Conservation (phyloP, 1,284 basidiomycete genomes). For the Ganoderma sinense region DNA sequence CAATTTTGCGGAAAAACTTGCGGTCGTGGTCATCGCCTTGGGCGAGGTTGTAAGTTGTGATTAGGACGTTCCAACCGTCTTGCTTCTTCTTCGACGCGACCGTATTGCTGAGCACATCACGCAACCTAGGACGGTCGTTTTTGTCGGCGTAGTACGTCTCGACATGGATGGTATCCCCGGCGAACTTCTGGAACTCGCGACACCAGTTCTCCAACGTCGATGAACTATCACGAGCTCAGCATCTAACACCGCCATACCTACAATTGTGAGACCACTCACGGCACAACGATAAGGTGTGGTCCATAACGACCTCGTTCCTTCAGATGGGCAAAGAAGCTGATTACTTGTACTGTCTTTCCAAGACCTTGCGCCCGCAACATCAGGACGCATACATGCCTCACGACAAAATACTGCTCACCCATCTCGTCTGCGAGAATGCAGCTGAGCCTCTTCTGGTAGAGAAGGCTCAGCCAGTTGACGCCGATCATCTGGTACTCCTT, state of each 20-base stretch:
- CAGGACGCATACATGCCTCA: constrained; percentile 16
- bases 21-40: constrained; percentile 88
- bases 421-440: constrained; percentile 99
- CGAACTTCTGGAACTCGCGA: constrained; percentile 93
- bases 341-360: constrained; percentile 98
- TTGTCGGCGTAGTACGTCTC: constrained; percentile 95
- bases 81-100: constrained; percentile 45
- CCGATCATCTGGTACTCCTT: constrained; percentile 98
- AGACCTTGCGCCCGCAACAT: constrained; percentile 58
- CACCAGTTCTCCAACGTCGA: constrained; percentile 99
- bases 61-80: constrained; percentile 89
- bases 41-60: constrained; percentile 97
- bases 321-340: constrained; percentile 92
- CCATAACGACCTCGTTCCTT: constrained; percentile 82
- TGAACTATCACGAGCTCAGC: constrained; percentile 58
- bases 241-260: neutral
- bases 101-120: constrained; percentile 66
- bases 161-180: constrained; percentile 80
- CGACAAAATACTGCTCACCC: constrained; percentile 63
- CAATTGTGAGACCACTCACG: constrained; percentile 61
- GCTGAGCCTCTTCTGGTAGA: constrained; percentile 84
- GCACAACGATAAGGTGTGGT: constrained; percentile 94
- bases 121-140: constrained; percentile 82
- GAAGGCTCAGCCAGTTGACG: constrained; percentile 95
- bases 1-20: constrained; percentile 89